Evolutionary conservation across 225 moss, liverwort and hornwort species (phyloP), one percentile per base, ranked within the genome.

Genomic region (Sphagnum tenellum): DNA sequence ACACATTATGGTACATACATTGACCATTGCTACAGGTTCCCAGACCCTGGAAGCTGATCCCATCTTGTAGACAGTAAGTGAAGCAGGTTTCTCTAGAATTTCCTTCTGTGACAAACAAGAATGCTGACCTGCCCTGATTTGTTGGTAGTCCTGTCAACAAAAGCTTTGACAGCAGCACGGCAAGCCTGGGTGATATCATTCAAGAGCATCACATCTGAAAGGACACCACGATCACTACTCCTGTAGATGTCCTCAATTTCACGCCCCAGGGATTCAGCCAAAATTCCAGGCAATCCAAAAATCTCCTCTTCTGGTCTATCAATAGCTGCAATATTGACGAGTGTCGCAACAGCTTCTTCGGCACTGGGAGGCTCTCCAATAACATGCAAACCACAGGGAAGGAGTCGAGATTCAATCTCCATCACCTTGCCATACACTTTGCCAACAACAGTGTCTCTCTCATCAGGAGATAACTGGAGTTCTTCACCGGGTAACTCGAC

Each of bases 311-410:
- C 96, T 0, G 96, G 92, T 61, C 96, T 85, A 66, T 98, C 96
- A 49, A 98, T 93, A 45, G 92, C 96, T 12, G 88, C 93, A n/a
- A 98, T 98, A 58, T 98, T 98, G 9, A 98, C 96, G 3, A 98
- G 73, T 6, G 96, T 93, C 8, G 96, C 96, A 4, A 93, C 89
- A 4, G 96, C 96, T 67, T 98, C 96, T 10, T 85, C 76, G 3
- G 96, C 93, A 54, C 89, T 98, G 3, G 96, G 96, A 9, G 96
- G 93, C 69, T 98, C 96, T 45, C 96, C 96, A 47, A 98, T 98
- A 48, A 98, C 63, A 64, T 98, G 96, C 65, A 98, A 69, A 8
- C 96, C 96, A 47, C 96, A 98, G 12, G 96, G 96, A 64, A 98
- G 60, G 6, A 98, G 76, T 44, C 96, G 78, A 10, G 96, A 98